Evolutionary conservation across 768 basidiomycete genomes (phyloP), one percentile per base, ranked within the genome.

Genomic region (Boletus tomentosulus): DNA sequence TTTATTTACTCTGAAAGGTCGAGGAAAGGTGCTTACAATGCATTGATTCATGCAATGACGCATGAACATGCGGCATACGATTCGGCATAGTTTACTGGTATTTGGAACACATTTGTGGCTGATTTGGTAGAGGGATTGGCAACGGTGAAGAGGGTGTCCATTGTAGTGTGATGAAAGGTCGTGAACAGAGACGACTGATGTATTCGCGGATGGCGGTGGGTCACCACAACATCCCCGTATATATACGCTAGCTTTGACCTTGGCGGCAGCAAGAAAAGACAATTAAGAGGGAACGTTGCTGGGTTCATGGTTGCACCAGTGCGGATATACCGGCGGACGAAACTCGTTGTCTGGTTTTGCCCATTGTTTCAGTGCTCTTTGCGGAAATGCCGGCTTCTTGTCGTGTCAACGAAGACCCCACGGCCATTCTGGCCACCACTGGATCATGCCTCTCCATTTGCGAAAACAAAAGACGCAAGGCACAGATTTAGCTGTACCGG

Each of bases 381-480:
- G 27, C 30, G 42, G 35, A 5, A 27, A 46, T 11, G 3, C 22
- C 19, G 49, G 33, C 45, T 27, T 35, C 38, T 31, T 28, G 16
- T 46, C 48, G 22, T 51, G 27, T 16, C 45, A 28, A 48, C 51
- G 24, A 43, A 39, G 35, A 16, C 4, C 9, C 19, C 6, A 11
- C 31, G 28, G 24, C 37, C 6, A 41, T 60, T 25, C 46, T 31
- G 51, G 57, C 57, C 13, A 54, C 34, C 49, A 49, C 43, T 38
- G 25, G 35, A 34, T 4, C 41, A 39, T 19, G 49, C 34, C 37
- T 44, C 39, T 47, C 57, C 51, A 61, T 60, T 49, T 47, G 41
- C 47, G 42, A 57, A 42, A 55, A 65, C 62, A 66, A 67, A 66
- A 53, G 58, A 55, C 31, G 43, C 10, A 31, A 57, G 38, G 19